These are phyloP conservation scores for Penicillium mononematosum DNA, from an alignment of 495 filamentous ascomycete genomes.

Conservation along the genomic window DNA sequence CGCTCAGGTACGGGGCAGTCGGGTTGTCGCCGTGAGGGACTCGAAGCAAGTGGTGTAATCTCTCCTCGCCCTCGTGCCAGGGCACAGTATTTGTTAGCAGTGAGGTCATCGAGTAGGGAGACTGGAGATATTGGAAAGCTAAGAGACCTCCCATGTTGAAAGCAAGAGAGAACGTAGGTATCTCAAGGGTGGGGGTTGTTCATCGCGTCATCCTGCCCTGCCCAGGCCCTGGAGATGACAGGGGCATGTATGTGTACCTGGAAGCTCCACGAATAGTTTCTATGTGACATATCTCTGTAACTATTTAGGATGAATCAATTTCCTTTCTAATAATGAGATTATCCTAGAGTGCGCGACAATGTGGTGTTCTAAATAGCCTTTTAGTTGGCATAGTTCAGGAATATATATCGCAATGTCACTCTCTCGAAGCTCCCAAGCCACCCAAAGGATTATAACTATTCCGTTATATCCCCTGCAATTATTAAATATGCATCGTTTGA, in stretches of 20 bases:
- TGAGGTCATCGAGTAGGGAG: slow-evolving; percentile 39
- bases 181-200: background rate
- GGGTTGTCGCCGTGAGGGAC: slow-evolving; percentile 57
- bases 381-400: background rate
- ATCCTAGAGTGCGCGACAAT: background rate
- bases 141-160: background rate
- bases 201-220: background rate
- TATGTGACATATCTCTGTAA: background rate
- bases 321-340: background rate
- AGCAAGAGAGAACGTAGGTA: background rate
- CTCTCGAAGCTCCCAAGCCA: background rate
- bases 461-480: background rate
- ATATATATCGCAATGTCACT: background rate
- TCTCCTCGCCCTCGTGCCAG: slow-evolving; percentile 54
- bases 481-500: background rate
- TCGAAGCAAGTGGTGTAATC: slow-evolving; percentile 47
- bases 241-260: background rate
- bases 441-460: no score
- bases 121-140: background rate
- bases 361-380: background rate
- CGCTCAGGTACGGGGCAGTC: slow-evolving; percentile 55
- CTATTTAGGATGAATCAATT: background rate
- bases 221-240: background rate
- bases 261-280: background rate
- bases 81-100: slow-evolving; percentile 34